Percentiles rank a stretch among this genome's conserved stretches.
Conservation (phyloP, 2,329 filamentous ascomycete genomes). For the Hymenoscyphus repandus region DNA sequence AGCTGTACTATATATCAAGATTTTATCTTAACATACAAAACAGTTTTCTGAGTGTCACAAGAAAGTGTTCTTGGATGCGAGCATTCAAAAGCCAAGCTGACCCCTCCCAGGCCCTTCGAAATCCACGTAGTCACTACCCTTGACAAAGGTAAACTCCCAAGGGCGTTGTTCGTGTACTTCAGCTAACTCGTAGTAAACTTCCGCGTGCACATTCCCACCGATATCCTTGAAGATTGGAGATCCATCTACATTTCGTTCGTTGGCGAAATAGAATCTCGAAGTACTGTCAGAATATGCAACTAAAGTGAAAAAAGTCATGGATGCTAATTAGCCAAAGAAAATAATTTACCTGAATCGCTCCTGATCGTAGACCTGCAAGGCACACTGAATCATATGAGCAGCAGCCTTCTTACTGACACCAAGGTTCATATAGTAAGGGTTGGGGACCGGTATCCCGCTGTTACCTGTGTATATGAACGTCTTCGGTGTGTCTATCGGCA, state of each 20-base stretch:
- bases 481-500: constrained; percentile 27
- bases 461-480: constrained; percentile 44
- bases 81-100: background rate
- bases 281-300: background rate
- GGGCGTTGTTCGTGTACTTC: constrained; percentile 35
- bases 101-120: constrained; percentile 10
- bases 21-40: too few species aligned
- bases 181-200: constrained; percentile 37
- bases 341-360: constrained; percentile 31
- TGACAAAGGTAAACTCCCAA: constrained; percentile 43
- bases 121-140: constrained; percentile 25
- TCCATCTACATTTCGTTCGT: constrained; percentile 42
- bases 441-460: constrained; percentile 30
- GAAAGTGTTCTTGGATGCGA: too few species aligned
- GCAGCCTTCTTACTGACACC: constrained; percentile 38
- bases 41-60: too few species aligned
- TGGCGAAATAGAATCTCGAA: constrained; percentile 42
- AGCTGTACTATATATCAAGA: too few species aligned
- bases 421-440: constrained; percentile 31
- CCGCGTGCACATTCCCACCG: constrained; percentile 37
- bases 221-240: constrained; percentile 25
- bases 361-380: constrained; percentile 32
- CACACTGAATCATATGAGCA: constrained; percentile 31
- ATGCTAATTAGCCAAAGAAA: background rate
- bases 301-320: too few species aligned